Percentiles rank a stretch among this genome's conserved stretches.
phyloP scores from a whole-genome alignment of 140 eudicot species.

The Ambrosia hybrid region DNA sequence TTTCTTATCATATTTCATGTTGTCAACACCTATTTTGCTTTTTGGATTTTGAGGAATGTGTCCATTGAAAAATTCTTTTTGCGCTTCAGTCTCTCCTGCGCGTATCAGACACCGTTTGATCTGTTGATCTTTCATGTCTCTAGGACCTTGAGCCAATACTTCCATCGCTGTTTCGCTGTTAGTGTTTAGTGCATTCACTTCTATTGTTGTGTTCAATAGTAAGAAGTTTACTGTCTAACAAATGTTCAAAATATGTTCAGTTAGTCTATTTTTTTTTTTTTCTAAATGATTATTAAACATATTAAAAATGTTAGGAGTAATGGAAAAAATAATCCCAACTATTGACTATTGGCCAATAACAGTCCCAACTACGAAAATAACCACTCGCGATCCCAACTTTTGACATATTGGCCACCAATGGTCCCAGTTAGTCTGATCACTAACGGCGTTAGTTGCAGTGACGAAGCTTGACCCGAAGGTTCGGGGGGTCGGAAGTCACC shows the following conservation, averaged over 20 bases:
- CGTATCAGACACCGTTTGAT: constrained; percentile 24
- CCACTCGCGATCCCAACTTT: too few relatives aligned
- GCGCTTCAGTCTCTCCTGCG: constrained; percentile 25
- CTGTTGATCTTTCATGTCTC: constrained; percentile 35
- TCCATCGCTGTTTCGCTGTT: constrained; percentile 41
- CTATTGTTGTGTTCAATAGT: constrained; percentile 30
- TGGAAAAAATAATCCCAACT: too few relatives aligned
- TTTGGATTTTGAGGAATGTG: constrained; percentile 16
- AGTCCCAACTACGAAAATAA: too few relatives aligned
- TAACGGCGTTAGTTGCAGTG: too few relatives aligned
- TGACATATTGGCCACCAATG: too few relatives aligned
- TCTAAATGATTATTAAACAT: neutral
- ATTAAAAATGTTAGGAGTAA: too few relatives aligned
- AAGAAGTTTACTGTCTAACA: constrained; percentile 41
- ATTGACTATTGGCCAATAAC: too few relatives aligned
- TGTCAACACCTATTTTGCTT: constrained; percentile 10
- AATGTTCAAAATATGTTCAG: constrained; percentile 3
- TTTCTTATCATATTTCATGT: neutral
- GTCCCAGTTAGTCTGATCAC: too few relatives aligned
- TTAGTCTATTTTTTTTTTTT: neutral
- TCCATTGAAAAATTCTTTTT: constrained; percentile 11
- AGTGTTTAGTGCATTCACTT: constrained; percentile 36
- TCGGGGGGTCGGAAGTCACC: too few relatives aligned
- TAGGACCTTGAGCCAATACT: constrained; percentile 32
- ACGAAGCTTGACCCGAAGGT: too few relatives aligned